Conservation (phyloP, 305 asterid genomes). For the Rubia peregrina region DNA sequence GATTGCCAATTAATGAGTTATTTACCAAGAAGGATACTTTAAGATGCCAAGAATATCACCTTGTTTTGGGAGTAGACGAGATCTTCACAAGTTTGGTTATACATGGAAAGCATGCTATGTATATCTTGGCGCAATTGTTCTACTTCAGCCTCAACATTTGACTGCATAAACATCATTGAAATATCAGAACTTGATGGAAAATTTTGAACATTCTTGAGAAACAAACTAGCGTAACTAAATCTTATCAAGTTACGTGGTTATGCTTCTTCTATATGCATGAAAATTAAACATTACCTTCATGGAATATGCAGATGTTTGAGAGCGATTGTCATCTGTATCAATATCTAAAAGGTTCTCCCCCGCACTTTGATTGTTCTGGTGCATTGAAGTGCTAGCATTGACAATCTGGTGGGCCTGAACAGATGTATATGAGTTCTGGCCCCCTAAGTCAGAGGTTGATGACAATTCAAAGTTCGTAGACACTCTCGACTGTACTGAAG, state of each 20-base stretch:
- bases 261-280: neutral
- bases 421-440: constrained; percentile 27
- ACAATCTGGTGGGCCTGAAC: constrained; percentile 21
- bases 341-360: constrained; percentile 28
- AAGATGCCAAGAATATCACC: constrained; percentile 36
- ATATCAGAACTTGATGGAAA: constrained; percentile 17
- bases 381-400: constrained; percentile 19
- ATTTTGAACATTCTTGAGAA: neutral
- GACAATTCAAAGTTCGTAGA: constrained; percentile 25
- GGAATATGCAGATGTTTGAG: constrained; percentile 29
- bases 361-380: constrained; percentile 24
- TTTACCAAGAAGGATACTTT: neutral
- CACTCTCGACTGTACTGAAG: constrained; percentile 32
- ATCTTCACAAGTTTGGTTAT: constrained; percentile 65
- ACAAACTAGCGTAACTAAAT: neutral
- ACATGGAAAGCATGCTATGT: constrained; percentile 47
- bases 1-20: neutral
- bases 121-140: constrained; percentile 54
- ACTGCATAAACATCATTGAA: constrained; percentile 33
- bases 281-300: constrained; percentile 34
- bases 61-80: constrained; percentile 52
- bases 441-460: constrained; percentile 25
- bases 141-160: constrained; percentile 48
- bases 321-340: constrained; percentile 23
- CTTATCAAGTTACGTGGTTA: neutral